Evolutionary conservation across 2,329 filamentous ascomycete genomes (phyloP), one percentile per base, ranked within the genome.

Genomic region (Trichoderma afroharzianum): DNA sequence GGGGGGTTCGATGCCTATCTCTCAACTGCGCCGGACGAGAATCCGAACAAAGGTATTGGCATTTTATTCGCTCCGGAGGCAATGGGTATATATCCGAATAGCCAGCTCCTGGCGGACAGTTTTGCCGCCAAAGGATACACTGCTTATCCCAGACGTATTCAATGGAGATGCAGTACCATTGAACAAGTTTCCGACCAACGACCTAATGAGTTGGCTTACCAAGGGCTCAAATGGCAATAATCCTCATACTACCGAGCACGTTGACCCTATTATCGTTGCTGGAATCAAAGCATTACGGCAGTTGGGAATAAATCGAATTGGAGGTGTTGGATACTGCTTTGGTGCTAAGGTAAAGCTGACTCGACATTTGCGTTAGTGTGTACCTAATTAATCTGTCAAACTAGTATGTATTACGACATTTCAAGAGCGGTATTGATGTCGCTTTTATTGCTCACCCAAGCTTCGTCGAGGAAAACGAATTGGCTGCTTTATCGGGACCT

Each of bases 21-120:
- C 4, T 50, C 43, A 21, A 50, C n/a, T 21, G 43, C 43, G 9
- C n/a, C 43, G 2, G 43, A 50, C 7, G 9, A 50, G 43, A 21
- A 21, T 50, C 18, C n/a, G n/a, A 50, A 50, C 5, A 21, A 55
- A 55, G 62, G 47, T 1, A 53, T 61, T 6, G 77, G 77, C 55
- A 81, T 87, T 73, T 79, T 87, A 15, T 80, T 81, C 76, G 28
- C 68, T 9, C 82, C 83, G 14, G 86, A 88, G 73, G 79, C 86
- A 71, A 80, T 86, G 73, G 82, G 85, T 73, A 82, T 86, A 78
- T 86, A 83, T 83, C 24, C 63, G 30, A 78, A 78, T 71, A 73
- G 66, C 67, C 71, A 76, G 68, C 75, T 78, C 6, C 36, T 77
- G 6, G 80, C 85, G 74, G 76, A 78, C 73, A 71, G 76, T 55